Base-by-base conservation (phyloP, 192 early-diverging fungal genomes). In the Linnemannia hyalina region DNA sequence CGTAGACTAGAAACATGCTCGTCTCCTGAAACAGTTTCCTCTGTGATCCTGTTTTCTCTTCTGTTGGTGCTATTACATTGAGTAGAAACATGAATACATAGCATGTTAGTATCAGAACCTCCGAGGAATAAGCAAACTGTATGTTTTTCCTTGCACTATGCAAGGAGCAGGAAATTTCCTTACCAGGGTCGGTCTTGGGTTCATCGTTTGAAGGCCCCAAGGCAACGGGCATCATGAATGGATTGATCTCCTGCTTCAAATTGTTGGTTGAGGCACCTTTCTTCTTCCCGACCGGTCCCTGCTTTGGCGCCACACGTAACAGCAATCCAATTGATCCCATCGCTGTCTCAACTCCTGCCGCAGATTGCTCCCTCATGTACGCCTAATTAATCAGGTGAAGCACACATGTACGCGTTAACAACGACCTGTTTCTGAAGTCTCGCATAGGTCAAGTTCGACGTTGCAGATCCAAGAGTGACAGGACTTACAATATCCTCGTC, bases 1-100 rank as follows among this genome's bases (percentile, higher is more conserved):
- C 82, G 15, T 85, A 85, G 26, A 85, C 74, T 44, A 85, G 26
- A 40, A 85, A 85, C 78, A 80, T 79, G 8, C 74, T 65, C 8
- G 74, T 57, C 6, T 80, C 82, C 68, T 85, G 77, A 32, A 75
- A 76, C 6, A 78, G 9, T 35, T 32, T 65, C n/a, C 60, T 26
- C 26, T 65, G 60, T 8, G 60, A 65, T 16, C 29, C 60, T 11
- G 60, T 29, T 8, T 65, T 65, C 4, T 65, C 60, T 10, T 10
- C 60, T 35, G 60, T 65, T 26, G 55, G n/a, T 60, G 23, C 55
- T 60, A 60, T 0, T 46, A 46, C 44, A 15, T 46, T 46, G 11
- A 9, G 13, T 1, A 46, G 44, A 46, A 46, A 15, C 44, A 46
- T 46, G 13, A 13, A 46, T 7, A 46, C 13, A 46, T 9, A 46